Evolutionary conservation across 768 basidiomycete species (phyloP), one percentile per base, ranked within the genome.

Genomic region (Mycena haematopus): DNA sequence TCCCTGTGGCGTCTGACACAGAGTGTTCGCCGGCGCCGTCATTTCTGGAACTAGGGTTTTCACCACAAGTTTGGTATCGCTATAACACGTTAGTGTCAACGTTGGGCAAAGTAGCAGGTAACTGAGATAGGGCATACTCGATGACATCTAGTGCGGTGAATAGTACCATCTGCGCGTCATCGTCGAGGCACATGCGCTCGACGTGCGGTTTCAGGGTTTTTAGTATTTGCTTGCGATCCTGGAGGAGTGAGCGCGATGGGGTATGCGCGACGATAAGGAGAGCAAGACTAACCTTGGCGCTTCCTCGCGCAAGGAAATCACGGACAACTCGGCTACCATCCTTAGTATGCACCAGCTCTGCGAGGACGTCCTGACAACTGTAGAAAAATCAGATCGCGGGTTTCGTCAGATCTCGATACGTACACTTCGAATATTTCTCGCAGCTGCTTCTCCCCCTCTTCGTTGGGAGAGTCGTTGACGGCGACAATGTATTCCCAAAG

Each of bases 311-410:
- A 38, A 96, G 81, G 73, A 97, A 92, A 65, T 95, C 89, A 45
- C 95, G 86, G 3, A 92, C 94, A 27, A 85, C 88, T 22, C 92
- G 86, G 61, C 93, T 92, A 21, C 95, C 95, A 68, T 96, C 92
- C 71, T 87, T 93, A 17, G 95, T 98, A 70, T 98, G 95, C 0
- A 95, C 93, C 83, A 96, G 92, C 71, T 97, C 95, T 0, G 95
- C 89, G 8, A 96, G 79, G 21, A 90, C 82, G 44, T 96, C 95
- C 65, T 93, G 88, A 68, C 91, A 92, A 53, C 92, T 93, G 64
- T 31, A 64, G 33, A 40, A 22, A 33, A 47, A 31, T 63, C 60
- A 49, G 53, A 25, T 24, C 7, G 8, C 4, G 22, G 22, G n/a
- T 19, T 35, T 50, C 25, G 24, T 3, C 6, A 40, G 15, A 27